Conservation (phyloP, 305 asterid species). For the Solanum hybrid region DNA sequence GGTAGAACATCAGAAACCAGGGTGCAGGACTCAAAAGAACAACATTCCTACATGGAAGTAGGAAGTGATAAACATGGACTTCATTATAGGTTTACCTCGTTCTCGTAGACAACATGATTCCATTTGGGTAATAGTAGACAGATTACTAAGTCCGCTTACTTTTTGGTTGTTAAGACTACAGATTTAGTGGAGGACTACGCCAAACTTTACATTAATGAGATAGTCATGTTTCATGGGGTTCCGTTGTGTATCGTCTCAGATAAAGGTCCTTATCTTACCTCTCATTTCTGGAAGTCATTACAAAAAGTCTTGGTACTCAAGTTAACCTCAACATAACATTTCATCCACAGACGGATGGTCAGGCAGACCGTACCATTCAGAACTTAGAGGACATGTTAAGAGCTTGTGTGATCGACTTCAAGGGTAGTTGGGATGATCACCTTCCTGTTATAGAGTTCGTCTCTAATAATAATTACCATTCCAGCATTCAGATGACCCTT, state of each 20-base stretch:
- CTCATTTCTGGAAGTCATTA: background rate
- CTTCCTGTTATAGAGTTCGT: background rate
- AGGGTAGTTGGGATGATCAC: background rate
- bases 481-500: background rate
- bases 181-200: background rate
- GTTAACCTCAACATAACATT: too few relatives aligned
- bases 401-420: too few relatives aligned
- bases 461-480: too few relatives aligned
- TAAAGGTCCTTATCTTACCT: background rate
- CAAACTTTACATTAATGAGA: background rate
- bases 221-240: background rate
- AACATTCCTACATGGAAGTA: background rate
- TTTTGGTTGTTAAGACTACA: background rate
- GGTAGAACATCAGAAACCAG: too few relatives aligned
- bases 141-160: background rate
- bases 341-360: too few relatives aligned
- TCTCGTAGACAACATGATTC: background rate
- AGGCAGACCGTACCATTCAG: too few relatives aligned
- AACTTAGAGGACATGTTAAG: background rate
- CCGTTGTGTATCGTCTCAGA: background rate
- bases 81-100: background rate
- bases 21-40: too few relatives aligned
- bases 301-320: background rate
- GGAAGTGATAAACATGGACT: background rate
- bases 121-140: background rate